A percentile compares a stretch with the other conserved stretches of the same genome.
These are phyloP conservation scores for Potentilla sterilis DNA, from an alignment of 306 rosid genomes.

Conservation along the genomic window DNA sequence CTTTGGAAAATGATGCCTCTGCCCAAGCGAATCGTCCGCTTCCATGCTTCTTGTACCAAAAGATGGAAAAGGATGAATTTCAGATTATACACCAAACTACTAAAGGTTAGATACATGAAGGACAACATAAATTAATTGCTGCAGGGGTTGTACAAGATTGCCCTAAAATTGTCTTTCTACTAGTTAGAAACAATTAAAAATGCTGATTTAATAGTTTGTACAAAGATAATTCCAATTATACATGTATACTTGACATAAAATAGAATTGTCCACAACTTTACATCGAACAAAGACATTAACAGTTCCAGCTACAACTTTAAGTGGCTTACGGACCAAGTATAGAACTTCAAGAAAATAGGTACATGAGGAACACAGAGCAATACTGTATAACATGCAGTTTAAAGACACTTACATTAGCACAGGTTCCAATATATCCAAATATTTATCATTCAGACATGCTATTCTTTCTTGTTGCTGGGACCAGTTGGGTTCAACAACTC, in stretches of 20 bases:
- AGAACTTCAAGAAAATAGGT: background rate
- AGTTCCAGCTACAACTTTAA: background rate
- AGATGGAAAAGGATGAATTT: background rate
- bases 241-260: background rate
- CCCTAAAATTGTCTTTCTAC: background rate
- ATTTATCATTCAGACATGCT: conserved; percentile 56
- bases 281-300: background rate
- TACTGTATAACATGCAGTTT: conserved; percentile 3
- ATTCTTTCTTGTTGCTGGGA: conserved; percentile 55
- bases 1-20: conserved; percentile 68
- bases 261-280: too few relatives aligned
- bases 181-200: background rate
- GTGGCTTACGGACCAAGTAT: background rate
- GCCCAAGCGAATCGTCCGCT: conserved; percentile 41
- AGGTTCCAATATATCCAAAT: conserved; percentile 55
- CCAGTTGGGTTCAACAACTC: conserved; percentile 66
- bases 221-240: background rate
- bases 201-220: background rate
- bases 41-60: conserved; percentile 34
- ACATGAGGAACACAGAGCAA: conserved; percentile 2
- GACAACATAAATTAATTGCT: background rate
- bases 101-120: background rate
- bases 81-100: background rate
- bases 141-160: background rate
- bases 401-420: conserved; percentile 51